phyloP scores from a whole-genome alignment of 345 rosid species.

The Litchi chinensis region DNA sequence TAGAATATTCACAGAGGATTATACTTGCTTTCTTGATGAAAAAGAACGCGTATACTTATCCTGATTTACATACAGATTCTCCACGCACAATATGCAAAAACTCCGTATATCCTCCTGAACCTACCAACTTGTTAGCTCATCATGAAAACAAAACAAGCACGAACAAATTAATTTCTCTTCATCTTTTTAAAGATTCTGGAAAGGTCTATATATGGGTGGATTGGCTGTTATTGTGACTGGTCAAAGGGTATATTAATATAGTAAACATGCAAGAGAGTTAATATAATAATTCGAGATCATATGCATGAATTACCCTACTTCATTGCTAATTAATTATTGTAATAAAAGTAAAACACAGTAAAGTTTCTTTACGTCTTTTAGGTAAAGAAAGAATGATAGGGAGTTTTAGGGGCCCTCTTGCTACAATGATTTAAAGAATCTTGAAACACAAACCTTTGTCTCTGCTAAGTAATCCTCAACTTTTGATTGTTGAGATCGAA shows the following conservation, averaged over 20 bases:
- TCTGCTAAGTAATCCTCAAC: neutral
- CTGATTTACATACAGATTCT: neutral
- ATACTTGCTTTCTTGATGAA: constrained; percentile 5
- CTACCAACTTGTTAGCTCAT: neutral
- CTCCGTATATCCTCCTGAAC: too few relatives aligned
- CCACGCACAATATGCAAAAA: neutral
- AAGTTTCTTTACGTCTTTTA: neutral
- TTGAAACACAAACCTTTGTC: constrained; percentile 10
- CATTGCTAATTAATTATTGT: neutral
- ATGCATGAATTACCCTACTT: neutral
- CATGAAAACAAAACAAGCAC: neutral
- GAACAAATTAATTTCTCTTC: neutral
- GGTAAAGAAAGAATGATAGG: neutral
- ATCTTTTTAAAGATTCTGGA: neutral
- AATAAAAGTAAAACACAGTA: neutral
- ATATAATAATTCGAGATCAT: neutral
- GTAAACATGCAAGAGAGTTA: too few relatives aligned
- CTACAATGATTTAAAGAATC: constrained; percentile 5
- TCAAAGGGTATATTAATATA: neutral
- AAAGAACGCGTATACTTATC: constrained; percentile 18
- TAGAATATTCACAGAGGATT: constrained; percentile 34
- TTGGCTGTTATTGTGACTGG: neutral
- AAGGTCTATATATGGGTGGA: neutral
- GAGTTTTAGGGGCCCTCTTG: constrained; percentile 10
- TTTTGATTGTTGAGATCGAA: neutral